These are phyloP conservation scores for Leishmania mexicana DNA, from an alignment of 208 protist species.

Conservation along the genomic window DNA sequence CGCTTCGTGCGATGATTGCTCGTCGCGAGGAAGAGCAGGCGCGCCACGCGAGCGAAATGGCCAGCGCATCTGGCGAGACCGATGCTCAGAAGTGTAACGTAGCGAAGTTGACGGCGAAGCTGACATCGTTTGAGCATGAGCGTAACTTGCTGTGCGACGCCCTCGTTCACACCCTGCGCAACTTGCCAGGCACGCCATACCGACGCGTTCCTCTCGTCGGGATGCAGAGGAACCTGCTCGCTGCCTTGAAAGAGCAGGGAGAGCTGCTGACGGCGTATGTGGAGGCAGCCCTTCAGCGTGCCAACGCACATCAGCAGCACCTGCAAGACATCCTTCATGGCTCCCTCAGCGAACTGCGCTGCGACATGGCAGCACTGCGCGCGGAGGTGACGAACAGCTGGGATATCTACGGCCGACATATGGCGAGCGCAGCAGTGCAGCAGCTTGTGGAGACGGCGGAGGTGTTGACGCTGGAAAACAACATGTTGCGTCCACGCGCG, in stretches of 20 bases:
- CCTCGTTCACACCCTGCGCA: slow-evolving; percentile 21
- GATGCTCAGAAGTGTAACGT: slow-evolving; percentile 19
- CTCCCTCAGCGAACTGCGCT: slow-evolving; percentile 56
- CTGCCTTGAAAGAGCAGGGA: slow-evolving; percentile 56
- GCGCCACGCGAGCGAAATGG: slow-evolving; percentile 1
- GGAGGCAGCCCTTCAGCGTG: slow-evolving; percentile 17
- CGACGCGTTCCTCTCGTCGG: slow-evolving; percentile 4
- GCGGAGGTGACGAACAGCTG: slow-evolving; percentile 69
- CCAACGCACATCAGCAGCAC: slow-evolving; percentile 27
- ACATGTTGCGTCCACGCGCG: slow-evolving; percentile 45
- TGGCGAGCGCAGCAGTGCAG: slow-evolving; percentile 24
- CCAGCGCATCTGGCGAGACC: slow-evolving; percentile 10
- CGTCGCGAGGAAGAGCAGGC: slow-evolving; percentile 1
- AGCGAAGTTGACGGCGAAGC: slow-evolving; percentile 14
- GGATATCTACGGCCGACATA: slow-evolving; percentile 46
- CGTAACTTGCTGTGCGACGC: slow-evolving; percentile 33
- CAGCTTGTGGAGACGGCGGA: slow-evolving; percentile 25
- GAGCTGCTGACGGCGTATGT: slow-evolving; percentile 35
- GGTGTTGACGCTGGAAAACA: slow-evolving; percentile 37
- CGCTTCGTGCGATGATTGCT: slow-evolving; percentile 21
- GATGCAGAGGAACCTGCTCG: slow-evolving; percentile 38
- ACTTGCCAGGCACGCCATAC: neutral
- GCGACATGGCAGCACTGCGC: slow-evolving; percentile 52
- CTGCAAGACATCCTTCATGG: slow-evolving; percentile 76
- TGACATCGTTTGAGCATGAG: slow-evolving; percentile 36